These are phyloP conservation scores for Thoreauomyces humboldtii DNA, from an alignment of 192 early-diverging fungal species.

Conservation along the genomic window DNA sequence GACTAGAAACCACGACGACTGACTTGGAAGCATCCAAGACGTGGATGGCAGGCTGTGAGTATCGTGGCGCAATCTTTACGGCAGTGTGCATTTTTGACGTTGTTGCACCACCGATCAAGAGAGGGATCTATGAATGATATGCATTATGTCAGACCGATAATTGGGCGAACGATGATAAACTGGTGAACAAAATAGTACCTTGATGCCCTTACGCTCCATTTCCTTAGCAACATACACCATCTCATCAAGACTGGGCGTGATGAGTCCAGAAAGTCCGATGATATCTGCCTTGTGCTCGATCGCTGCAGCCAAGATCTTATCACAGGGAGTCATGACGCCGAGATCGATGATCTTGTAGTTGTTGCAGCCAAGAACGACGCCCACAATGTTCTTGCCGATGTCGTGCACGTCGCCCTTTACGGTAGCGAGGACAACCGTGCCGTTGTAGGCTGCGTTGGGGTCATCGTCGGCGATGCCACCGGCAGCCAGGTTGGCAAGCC, in stretches of 20 bases:
- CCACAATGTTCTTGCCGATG: conserved; percentile 98
- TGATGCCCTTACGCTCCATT: conserved; percentile 81
- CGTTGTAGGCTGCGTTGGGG: conserved; percentile 69
- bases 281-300: conserved; percentile 87
- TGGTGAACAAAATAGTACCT: no score
- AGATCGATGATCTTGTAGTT: conserved; percentile 93
- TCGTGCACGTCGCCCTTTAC: conserved; percentile 98
- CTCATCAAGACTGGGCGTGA: conserved; percentile 94
- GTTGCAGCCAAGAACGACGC: conserved; percentile 96
- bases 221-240: conserved; percentile 97
- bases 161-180: no score
- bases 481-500: conserved; percentile 64
- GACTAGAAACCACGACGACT: conserved; percentile 85
- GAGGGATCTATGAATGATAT: conserved; percentile 69
- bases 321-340: conserved; percentile 93
- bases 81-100: conserved; percentile 96
- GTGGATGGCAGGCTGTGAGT: conserved; percentile 76
- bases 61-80: conserved; percentile 92
- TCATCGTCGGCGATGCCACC: conserved; percentile 57
- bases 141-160: no score
- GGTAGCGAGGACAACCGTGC: conserved; percentile 88
- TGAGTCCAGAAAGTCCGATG: conserved; percentile 90
- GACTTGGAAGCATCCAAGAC: conserved; percentile 88
- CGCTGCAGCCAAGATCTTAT: conserved; percentile 87
- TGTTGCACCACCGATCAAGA: conserved; percentile 93